Conservation (phyloP, 2,329 filamentous ascomycete species). For the Colletotrichum lini region DNA sequence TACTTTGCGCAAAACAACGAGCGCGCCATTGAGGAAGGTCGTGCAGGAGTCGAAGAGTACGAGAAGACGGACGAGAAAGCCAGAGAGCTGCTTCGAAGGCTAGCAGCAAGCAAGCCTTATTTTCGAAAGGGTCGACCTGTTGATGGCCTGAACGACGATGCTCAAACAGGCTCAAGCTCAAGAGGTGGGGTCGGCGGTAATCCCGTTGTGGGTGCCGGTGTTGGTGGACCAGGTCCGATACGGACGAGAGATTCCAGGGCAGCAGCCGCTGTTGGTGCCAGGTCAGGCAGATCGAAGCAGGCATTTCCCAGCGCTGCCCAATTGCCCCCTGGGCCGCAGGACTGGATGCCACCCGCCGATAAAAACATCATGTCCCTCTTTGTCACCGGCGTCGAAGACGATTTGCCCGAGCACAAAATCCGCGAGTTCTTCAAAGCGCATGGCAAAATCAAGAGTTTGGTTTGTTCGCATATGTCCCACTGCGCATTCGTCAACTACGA, state of each 20-base stretch:
- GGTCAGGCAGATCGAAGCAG: slow-evolving; percentile 64
- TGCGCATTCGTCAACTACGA: slow-evolving; percentile 98
- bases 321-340: slow-evolving; percentile 84
- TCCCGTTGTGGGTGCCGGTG: slow-evolving; percentile 67
- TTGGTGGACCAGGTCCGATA: slow-evolving; percentile 81
- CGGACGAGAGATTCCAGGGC: slow-evolving; percentile 78
- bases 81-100: slow-evolving; percentile 83
- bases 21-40: slow-evolving; percentile 92
- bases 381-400: slow-evolving; percentile 95
- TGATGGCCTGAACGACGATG: slow-evolving; percentile 65
- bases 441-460: slow-evolving; percentile 90
- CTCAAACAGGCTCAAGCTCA: slow-evolving; percentile 49
- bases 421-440: slow-evolving; percentile 91
- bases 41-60: slow-evolving; percentile 88
- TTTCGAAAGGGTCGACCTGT: slow-evolving; percentile 89
- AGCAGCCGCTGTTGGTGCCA: slow-evolving; percentile 64
- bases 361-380: slow-evolving; percentile 93
- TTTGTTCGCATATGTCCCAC: slow-evolving; percentile 97
- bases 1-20: slow-evolving; percentile 99
- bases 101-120: slow-evolving; percentile 95
- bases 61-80: slow-evolving; percentile 98
- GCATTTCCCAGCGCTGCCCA: slow-evolving; percentile 80
- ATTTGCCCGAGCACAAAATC: slow-evolving; percentile 92
- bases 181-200: slow-evolving; percentile 55
- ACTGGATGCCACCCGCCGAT: slow-evolving; percentile 88